Evolutionary conservation across 1,284 basidiomycete genomes (phyloP), one percentile per base, ranked within the genome.

Genomic region (Megacollybia platyphylla): DNA sequence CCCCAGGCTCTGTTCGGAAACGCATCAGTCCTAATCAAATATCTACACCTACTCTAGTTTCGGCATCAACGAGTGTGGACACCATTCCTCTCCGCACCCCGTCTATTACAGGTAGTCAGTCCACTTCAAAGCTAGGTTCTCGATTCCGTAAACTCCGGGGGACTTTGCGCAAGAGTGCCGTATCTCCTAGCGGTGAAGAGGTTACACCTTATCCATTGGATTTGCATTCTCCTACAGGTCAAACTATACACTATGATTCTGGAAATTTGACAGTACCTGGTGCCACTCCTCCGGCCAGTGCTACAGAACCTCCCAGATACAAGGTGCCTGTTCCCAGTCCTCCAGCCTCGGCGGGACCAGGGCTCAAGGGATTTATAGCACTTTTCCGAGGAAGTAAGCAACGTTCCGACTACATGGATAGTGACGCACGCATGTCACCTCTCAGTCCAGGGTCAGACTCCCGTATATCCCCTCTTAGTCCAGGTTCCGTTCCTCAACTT

Each of bases 281-380:
- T 46, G 55, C 64, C 44, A 54, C 51, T 36, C 57, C 64, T 20
- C 56, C 55, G 32, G 46, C 62, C 13, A 55, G 62, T 2, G 76
- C 70, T 51, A 67, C 73, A 7, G 68, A 65, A 3, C 79, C 83
- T 40, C 51, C 63, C 28, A 67, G 70, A 48, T 66, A 70, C 46
- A 79, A 75, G 51, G 63, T 69, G 2, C 57, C 71, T 17, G 49
- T 70, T 17, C 59, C 71, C 5, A 74, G 70, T 45, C 78, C 80
- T 15, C 79, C 80, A 48, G 73, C 79, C 4, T 78, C 81, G 15
- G 73, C 81, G 18, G 69, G 76, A 9, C 84, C 83, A 29, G 79
- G 82, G 35, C 53, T 87, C 18, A 83, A 77, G 56, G 77, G 82
- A 7, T 80, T 88, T 57, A 86, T 88, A 73, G 74, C 83, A 24